These are phyloP conservation scores for Pichia nanzhaoensis DNA, from an alignment of 805 yeast species.

Conservation along the genomic window DNA sequence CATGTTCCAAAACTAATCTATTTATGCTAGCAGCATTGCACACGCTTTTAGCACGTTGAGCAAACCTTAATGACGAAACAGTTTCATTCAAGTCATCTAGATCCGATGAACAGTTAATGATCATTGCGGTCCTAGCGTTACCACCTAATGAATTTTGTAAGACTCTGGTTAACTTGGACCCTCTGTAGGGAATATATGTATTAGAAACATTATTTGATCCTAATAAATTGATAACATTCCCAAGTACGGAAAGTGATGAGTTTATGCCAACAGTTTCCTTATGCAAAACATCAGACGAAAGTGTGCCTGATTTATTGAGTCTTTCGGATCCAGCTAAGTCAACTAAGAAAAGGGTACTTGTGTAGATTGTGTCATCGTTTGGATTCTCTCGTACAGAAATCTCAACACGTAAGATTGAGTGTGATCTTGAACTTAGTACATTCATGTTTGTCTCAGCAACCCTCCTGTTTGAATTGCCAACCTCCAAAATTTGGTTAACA, in stretches of 20 bases:
- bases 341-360: conserved; percentile 63
- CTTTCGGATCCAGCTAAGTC: conserved; percentile 83
- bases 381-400: conserved; percentile 45
- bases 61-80: conserved; percentile 65
- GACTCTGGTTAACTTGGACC: conserved; percentile 71
- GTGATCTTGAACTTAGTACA: conserved; percentile 68
- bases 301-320: conserved; percentile 45
- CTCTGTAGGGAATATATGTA: conserved; percentile 23
- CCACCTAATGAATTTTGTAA: conserved; percentile 79
- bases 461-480: conserved; percentile 52
- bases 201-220: conserved; percentile 46
- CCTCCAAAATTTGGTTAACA: conserved; percentile 47
- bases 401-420: conserved; percentile 66
- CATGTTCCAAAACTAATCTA: neutral
- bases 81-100: conserved; percentile 54
- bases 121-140: conserved; percentile 67
- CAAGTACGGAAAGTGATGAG: conserved; percentile 67
- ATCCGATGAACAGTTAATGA: conserved; percentile 68
- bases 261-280: conserved; percentile 86
- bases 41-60: conserved; percentile 55
- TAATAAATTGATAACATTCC: conserved; percentile 73
- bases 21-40: conserved; percentile 1
- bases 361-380: conserved; percentile 43
- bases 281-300: conserved; percentile 62
- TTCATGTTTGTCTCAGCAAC: conserved; percentile 30